Base-by-base conservation (phyloP, 208 protist genomes). In the Trypanosoma avium region DNA sequence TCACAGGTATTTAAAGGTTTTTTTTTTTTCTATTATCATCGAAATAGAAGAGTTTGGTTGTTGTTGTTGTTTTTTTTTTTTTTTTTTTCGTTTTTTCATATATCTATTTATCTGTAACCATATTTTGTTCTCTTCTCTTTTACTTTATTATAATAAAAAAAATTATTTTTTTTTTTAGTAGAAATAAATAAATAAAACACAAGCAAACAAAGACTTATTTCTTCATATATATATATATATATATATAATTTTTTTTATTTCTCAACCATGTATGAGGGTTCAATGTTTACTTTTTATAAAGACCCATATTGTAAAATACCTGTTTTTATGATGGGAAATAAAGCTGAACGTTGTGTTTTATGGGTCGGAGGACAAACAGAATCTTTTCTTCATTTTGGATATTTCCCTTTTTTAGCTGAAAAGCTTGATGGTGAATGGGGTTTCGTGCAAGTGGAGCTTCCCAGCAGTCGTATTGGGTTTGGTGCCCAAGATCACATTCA, bases 341-440 rank as follows among this genome's bases (percentile, higher is more conserved):
- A 43, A 3, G 74, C 76, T 13, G 26, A 30, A 7, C 84, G 85
- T 17, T 89, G 81, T 57, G 67, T 94, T 35, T 46, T 94, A n/a
- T 84, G 84, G 52, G 58, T 92, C 45, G 85, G 85, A 29, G 85
- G 85, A 1, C 85, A 92, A 54, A 19, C 55, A 33, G 86, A 94
- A 53, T 71, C 73, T 40, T 79, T 92, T 40, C 78, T 92, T 57
- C 62, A 68, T 35, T 77, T 88, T 40, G 60, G 68, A 26, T 94
- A 92, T 70, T 81, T 87, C 15, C 47, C 67, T 32, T 24, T 70
- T 12, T 71, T 94, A 24, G 69, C 54, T 0, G 49, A 76, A 1
- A 49, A 43, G 17, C 70, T 91, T n/a, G 38, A 56, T 19, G 76
- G 46, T 0, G 52, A 59, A 17, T 94, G 85, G 83, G 21, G 30